Evolutionary conservation across 148 eudicot genomes (phyloP).

Genomic region (Chenopodium berlandieri): DNA sequence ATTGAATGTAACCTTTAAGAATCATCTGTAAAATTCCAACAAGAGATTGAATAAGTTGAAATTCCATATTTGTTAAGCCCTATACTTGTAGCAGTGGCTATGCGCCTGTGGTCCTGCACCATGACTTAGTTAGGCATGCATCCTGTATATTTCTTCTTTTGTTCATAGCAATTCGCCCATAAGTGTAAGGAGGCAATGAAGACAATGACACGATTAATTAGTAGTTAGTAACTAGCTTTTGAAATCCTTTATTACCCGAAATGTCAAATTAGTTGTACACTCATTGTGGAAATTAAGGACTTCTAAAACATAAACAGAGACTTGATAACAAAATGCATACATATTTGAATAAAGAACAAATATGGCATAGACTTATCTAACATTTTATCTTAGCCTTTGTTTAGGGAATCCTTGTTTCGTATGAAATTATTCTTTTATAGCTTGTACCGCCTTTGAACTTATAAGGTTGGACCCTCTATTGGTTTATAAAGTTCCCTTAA

Average conservation of each 20-base stretch:
- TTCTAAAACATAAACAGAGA: background rate
- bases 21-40: background rate
- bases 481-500: slow-evolving; percentile 13
- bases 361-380: background rate
- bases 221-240: background rate
- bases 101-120: background rate
- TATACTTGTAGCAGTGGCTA: background rate
- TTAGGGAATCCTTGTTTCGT: slow-evolving; percentile 4
- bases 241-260: background rate
- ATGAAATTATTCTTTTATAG: background rate
- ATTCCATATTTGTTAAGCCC: background rate
- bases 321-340: background rate
- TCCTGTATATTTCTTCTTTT: slow-evolving; percentile 8
- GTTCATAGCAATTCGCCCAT: background rate
- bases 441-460: background rate
- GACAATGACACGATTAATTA: background rate
- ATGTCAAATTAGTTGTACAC: slow-evolving; percentile 8
- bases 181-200: slow-evolving; percentile 1
- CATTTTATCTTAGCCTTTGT: background rate
- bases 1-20: background rate
- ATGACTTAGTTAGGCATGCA: background rate
- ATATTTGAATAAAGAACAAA: slow-evolving; percentile 7
- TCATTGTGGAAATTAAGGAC: slow-evolving; percentile 10
- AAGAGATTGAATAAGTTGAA: background rate
- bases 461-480: background rate